These are phyloP conservation scores for Exserohilum rostratum DNA, from an alignment of 2,329 filamentous ascomycete species.

Conservation along the genomic window DNA sequence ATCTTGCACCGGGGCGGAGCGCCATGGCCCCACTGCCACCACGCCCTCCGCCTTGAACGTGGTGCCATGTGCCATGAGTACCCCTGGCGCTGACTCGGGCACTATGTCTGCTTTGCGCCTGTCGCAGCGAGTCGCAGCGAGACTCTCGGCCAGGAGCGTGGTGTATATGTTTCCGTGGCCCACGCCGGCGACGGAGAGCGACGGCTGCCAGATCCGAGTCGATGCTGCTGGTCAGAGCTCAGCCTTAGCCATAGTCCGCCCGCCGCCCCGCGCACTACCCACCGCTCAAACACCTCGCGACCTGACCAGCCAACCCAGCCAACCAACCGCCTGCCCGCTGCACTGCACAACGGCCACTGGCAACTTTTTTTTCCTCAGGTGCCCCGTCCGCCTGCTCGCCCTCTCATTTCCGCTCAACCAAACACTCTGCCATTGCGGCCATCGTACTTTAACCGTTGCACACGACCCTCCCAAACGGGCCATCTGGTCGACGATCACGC, in stretches of 20 bases:
- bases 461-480: constrained; percentile 5
- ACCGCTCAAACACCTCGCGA: constrained; percentile 11
- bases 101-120: neutral
- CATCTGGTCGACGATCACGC: constrained; percentile 2
- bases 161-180: neutral
- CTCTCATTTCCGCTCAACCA: constrained; percentile 4
- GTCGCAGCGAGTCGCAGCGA: too few relatives aligned
- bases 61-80: too few relatives aligned
- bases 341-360: constrained; percentile 10
- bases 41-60: too few relatives aligned
- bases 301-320: too few relatives aligned
- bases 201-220: too few relatives aligned
- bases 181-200: too few relatives aligned
- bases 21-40: constrained; percentile 16
- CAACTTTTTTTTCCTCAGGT: constrained; percentile 12
- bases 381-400: too few relatives aligned
- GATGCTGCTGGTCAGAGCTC: too few relatives aligned
- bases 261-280: constrained; percentile 23
- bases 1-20: constrained; percentile 6
- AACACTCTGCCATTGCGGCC: neutral
- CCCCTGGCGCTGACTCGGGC: neutral
- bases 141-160: too few relatives aligned
- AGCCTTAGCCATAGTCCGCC: too few relatives aligned
- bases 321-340: too few relatives aligned
- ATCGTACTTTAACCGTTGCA: constrained; percentile 4